phyloP scores from a whole-genome alignment of 768 basidiomycete genomes.

The Tylopilus subfusipes region DNA sequence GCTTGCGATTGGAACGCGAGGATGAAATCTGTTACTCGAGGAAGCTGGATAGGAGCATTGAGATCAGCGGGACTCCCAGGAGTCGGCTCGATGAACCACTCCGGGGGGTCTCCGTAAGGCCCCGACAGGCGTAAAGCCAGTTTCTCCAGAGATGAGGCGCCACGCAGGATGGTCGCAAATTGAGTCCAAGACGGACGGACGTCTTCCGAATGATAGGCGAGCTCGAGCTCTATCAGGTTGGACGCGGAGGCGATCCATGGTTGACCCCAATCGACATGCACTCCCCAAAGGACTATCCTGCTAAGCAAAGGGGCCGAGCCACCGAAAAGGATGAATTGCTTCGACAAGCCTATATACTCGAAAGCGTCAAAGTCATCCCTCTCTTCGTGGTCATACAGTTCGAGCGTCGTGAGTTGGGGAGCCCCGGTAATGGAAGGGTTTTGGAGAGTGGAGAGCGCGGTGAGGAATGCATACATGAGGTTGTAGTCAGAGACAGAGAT shows the following conservation, averaged over 20 bases:
- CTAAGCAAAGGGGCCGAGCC: neutral
- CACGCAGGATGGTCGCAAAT: neutral
- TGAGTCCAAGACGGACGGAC: slow-evolving; percentile 1
- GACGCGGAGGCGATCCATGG: neutral
- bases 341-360: neutral
- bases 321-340: neutral
- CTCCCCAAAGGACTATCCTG: neutral
- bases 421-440: neutral
- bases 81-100: neutral
- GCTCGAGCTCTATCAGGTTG: neutral
- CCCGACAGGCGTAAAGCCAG: neutral
- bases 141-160: neutral
- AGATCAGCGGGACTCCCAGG: neutral
- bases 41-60: neutral
- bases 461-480: neutral
- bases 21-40: neutral
- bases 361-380: neutral
- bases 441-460: neutral
- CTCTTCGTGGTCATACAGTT: neutral
- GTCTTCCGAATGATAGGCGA: neutral
- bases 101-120: neutral
- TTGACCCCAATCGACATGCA: neutral
- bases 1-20: neutral
- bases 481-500: neutral
- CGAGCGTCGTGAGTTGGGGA: neutral